Evolutionary conservation across 2,329 filamentous ascomycete species (phyloP).

Genomic region (Aspergillus sp.): DNA sequence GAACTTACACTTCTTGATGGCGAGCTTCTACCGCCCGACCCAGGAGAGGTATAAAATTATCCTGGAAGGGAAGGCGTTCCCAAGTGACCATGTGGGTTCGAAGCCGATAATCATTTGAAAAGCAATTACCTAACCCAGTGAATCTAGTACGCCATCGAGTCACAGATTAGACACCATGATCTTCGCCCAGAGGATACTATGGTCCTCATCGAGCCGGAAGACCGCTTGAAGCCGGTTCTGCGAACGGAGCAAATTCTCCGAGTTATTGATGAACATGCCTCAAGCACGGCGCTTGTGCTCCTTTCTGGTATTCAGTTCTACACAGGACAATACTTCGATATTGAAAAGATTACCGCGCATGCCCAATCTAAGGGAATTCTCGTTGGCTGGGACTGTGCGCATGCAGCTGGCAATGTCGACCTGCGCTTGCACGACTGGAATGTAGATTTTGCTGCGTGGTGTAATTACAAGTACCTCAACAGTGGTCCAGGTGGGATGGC

Average conservation of each 20-base stretch:
- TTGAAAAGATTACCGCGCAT: conserved; percentile 73
- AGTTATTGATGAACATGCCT: conserved; percentile 72
- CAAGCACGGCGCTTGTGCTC: conserved; percentile 72
- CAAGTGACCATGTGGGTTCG: conserved; percentile 71
- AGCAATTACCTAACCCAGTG: conserved; percentile 9
- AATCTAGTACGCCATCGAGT: conserved; percentile 74
- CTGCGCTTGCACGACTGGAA: conserved; percentile 81
- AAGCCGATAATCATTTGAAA: not conserved
- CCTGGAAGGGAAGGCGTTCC: conserved; percentile 87
- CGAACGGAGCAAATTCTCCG: conserved; percentile 70
- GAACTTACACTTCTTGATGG: conserved; percentile 80
- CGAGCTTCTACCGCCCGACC: conserved; percentile 77
- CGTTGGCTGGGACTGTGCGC: conserved; percentile 86
- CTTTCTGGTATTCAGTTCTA: conserved; percentile 91
- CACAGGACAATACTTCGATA: conserved; percentile 85
- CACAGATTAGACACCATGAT: conserved; percentile 72
- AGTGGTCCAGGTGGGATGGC: conserved; percentile 79
- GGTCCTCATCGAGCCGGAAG: conserved; percentile 69
- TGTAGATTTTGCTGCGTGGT: conserved; percentile 91
- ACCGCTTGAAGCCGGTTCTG: conserved; percentile 57
- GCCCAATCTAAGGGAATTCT: conserved; percentile 70
- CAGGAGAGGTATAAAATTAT: conserved; percentile 72
- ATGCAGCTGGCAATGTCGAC: conserved; percentile 81
- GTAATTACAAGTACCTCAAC: conserved; percentile 93
- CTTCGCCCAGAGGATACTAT: conserved; percentile 68